These are phyloP conservation scores for Fallopia convolvulus DNA, from an alignment of 148 eudicot species.

Conservation along the genomic window DNA sequence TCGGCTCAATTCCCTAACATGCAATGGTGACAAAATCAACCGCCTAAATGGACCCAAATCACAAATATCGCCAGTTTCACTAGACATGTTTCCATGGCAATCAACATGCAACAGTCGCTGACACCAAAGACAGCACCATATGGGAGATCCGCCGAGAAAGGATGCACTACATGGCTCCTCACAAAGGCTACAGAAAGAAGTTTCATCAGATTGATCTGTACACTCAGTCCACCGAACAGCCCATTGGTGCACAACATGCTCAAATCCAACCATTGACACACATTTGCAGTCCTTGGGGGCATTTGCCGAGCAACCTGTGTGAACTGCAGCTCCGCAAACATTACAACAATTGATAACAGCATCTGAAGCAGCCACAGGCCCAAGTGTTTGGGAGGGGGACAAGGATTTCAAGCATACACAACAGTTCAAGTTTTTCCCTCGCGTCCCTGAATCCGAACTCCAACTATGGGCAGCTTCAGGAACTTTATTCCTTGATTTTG, in stretches of 20 bases:
- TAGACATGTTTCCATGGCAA: conserved; percentile 71
- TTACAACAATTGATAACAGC: conserved; percentile 63
- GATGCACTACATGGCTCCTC: conserved; percentile 89
- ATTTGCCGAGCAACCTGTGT: conserved; percentile 54
- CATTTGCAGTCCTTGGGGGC: conserved; percentile 90
- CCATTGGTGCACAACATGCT: conserved; percentile 84
- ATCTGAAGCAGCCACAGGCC: conserved; percentile 57
- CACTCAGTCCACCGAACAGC: conserved; percentile 85
- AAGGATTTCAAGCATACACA: conserved; percentile 83
- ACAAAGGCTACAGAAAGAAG: conserved; percentile 79
- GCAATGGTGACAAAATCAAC: conserved; percentile 74
- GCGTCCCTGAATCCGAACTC: conserved; percentile 59
- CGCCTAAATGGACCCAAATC: conserved; percentile 85
- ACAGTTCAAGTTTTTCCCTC: conserved; percentile 76
- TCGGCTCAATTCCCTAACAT: conserved; percentile 55
- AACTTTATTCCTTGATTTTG: conserved; percentile 66
- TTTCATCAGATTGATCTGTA: conserved; percentile 72
- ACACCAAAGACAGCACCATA: conserved; percentile 99
- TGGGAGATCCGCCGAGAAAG: conserved; percentile 88
- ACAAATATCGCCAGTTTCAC: conserved; percentile 82
- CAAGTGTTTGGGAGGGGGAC: conserved; percentile 71
- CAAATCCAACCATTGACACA: conserved; percentile 74
- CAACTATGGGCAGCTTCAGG: conserved; percentile 78
- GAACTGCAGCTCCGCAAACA: conserved; percentile 88
- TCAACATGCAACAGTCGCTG: conserved; percentile 93